Evolutionary conservation across 345 rosid species (phyloP).

Genomic region (Rhizophora apiculata): DNA sequence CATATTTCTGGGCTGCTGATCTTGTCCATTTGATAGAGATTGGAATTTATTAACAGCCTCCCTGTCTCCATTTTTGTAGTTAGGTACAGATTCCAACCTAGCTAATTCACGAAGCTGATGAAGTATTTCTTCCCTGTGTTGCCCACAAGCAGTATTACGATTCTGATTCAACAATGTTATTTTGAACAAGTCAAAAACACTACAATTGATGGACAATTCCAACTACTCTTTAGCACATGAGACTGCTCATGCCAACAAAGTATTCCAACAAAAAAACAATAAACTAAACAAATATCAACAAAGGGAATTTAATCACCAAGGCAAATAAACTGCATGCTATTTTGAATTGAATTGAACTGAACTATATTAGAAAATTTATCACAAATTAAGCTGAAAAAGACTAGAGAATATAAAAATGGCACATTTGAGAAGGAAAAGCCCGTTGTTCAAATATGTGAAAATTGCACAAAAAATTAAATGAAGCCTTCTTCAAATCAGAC

Average conservation of each 20-base stretch:
- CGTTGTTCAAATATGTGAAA: too few species aligned
- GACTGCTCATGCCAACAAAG: background rate
- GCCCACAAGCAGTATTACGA: constrained; percentile 77
- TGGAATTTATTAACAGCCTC: constrained; percentile 29
- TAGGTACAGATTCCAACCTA: constrained; percentile 40
- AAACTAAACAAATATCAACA: background rate
- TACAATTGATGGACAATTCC: constrained; percentile 9
- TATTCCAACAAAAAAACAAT: background rate
- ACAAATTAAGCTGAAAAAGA: too few species aligned
- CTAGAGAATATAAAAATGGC: too few species aligned
- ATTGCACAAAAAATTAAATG: too few species aligned
- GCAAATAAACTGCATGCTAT: too few species aligned
- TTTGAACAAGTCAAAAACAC: constrained; percentile 27
- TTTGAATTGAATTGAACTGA: too few species aligned
- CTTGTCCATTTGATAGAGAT: constrained; percentile 27
- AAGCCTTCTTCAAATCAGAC: too few species aligned
- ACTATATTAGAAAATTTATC: too few species aligned
- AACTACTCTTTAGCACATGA: background rate
- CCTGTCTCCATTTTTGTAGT: constrained; percentile 32
- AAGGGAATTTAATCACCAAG: background rate
- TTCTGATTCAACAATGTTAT: constrained; percentile 47
- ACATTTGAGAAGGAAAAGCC: too few species aligned
- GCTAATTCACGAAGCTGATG: constrained; percentile 62
- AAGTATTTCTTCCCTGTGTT: constrained; percentile 64
- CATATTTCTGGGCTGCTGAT: constrained; percentile 17